Percentiles rank a stretch among this genome's conserved stretches.
These are phyloP conservation scores for Ceratobasidium sp. DNA, from an alignment of 1,284 basidiomycete species.

Conservation along the genomic window DNA sequence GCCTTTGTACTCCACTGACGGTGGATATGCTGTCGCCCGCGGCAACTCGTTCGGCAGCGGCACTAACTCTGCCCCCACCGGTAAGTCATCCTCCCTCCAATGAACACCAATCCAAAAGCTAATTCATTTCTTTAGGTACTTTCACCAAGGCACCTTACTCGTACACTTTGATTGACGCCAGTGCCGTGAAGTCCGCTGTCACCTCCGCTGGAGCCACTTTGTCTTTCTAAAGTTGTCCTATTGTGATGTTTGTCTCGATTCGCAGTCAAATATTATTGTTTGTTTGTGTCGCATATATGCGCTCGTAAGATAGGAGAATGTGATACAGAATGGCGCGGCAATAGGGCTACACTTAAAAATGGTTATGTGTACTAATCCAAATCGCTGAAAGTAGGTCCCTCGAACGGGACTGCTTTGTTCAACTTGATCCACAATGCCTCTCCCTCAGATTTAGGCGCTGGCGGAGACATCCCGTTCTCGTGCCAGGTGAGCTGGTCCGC, in stretches of 20 bases:
- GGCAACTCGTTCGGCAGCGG: constrained; percentile 48
- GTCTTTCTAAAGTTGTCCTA: constrained; percentile 26
- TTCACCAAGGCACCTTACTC: constrained; percentile 24
- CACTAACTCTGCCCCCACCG: constrained; percentile 20
- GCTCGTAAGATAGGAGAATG: no score
- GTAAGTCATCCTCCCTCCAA: background rate
- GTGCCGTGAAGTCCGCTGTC: constrained; percentile 21
- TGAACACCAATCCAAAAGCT: no score
- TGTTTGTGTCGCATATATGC: no score
- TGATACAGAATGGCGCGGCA: no score
- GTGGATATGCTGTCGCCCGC: constrained; percentile 53
- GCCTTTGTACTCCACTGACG: constrained; percentile 59
- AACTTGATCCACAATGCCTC: constrained; percentile 4
- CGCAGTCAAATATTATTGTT: no score
- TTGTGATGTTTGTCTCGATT: no score
- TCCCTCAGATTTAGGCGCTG: background rate
- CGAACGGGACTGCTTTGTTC: constrained; percentile 26
- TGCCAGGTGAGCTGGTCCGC: constrained; percentile 30
- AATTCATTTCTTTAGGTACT: constrained; percentile 16
- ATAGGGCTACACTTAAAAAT: no score
- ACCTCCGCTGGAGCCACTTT: constrained; percentile 21
- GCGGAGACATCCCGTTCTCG: constrained; percentile 30
- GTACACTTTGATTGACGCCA: constrained; percentile 21
- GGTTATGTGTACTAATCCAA: no score
- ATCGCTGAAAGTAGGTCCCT: constrained; percentile 10